These are phyloP conservation scores for Ophioceras dolichostomum DNA, from an alignment of 2,329 filamentous ascomycete genomes.

Conservation along the genomic window DNA sequence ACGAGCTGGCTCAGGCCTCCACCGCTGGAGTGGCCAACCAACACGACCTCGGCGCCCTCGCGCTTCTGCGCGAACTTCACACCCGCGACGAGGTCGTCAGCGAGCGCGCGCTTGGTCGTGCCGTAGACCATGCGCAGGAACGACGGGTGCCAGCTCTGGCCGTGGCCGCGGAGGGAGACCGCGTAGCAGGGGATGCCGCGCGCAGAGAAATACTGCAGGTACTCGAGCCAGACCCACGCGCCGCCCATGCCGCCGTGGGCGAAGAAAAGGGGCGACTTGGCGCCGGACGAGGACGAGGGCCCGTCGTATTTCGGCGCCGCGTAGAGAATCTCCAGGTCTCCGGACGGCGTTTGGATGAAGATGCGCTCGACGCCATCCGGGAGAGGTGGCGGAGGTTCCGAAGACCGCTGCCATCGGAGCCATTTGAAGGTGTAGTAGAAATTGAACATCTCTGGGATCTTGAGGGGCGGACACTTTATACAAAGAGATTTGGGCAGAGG, in stretches of 20 bases:
- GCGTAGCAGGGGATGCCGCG: slow-evolving; percentile 36
- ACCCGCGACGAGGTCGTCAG: slow-evolving; percentile 26
- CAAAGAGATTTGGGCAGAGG: neutral
- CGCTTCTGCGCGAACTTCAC: neutral
- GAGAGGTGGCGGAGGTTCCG: slow-evolving; percentile 12
- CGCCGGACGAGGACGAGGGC: neutral
- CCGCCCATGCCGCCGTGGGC: slow-evolving; percentile 41
- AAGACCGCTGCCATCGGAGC: slow-evolving; percentile 17
- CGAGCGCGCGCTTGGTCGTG: slow-evolving; percentile 27
- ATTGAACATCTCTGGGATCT: slow-evolving; percentile 7
- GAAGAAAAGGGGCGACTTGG: slow-evolving; percentile 31
- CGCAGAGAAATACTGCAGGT: slow-evolving; percentile 33
- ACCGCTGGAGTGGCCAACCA: slow-evolving; percentile 39
- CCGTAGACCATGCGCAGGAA: slow-evolving; percentile 35
- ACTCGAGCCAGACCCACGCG: slow-evolving; percentile 39
- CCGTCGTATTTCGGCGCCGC: slow-evolving; percentile 18
- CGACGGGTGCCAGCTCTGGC: slow-evolving; percentile 35
- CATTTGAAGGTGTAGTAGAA: slow-evolving; percentile 19
- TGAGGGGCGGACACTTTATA: neutral
- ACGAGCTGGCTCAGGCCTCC: slow-evolving; percentile 37
- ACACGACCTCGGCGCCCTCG: slow-evolving; percentile 23
- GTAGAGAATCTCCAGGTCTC: slow-evolving; percentile 35
- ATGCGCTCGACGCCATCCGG: slow-evolving; percentile 28
- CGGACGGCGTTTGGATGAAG: slow-evolving; percentile 29
- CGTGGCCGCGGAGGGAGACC: slow-evolving; percentile 38